Evolutionary conservation across 768 basidiomycete genomes (phyloP).

Genomic region (Pholiota molesta): DNA sequence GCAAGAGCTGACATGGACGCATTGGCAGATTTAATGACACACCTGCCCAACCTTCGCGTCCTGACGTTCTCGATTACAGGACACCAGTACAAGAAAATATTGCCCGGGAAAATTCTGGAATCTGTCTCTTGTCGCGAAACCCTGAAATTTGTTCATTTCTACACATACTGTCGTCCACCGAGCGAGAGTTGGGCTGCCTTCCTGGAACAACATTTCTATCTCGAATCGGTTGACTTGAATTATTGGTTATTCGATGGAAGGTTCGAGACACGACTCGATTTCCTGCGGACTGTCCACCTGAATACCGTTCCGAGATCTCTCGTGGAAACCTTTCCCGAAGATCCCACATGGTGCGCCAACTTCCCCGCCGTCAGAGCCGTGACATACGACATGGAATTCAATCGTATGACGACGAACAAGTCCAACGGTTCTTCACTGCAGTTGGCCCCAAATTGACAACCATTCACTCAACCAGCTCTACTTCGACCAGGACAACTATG

Average conservation of each 20-base stretch:
- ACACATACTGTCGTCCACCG: conserved; percentile 3
- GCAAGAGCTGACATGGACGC: not conserved
- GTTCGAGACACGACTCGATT: not conserved
- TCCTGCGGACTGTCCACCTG: no score
- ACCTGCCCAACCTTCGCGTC: conserved; percentile 23
- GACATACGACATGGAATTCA: conserved; percentile 6
- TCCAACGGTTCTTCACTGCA: conserved; percentile 6
- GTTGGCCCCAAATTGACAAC: conserved; percentile 8
- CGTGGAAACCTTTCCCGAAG: no score
- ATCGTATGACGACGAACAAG: not conserved
- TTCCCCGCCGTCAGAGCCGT: conserved; percentile 8
- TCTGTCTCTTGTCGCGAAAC: conserved; percentile 12
- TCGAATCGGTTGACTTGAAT: conserved; percentile 15
- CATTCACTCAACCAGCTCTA: conserved; percentile 16
- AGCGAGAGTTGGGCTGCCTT: conserved; percentile 16
- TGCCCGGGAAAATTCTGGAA: not conserved
- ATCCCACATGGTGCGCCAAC: not conserved
- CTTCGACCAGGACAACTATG: no score
- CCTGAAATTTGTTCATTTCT: conserved; percentile 22
- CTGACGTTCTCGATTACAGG: conserved; percentile 20
- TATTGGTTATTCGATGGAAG: not conserved
- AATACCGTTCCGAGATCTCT: no score
- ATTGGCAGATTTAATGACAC: conserved; percentile 17
- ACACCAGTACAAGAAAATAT: conserved; percentile 4
- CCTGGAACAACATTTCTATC: conserved; percentile 13